These are phyloP conservation scores for Vigna unguiculata DNA, from an alignment of 306 rosid species.

Conservation along the genomic window DNA sequence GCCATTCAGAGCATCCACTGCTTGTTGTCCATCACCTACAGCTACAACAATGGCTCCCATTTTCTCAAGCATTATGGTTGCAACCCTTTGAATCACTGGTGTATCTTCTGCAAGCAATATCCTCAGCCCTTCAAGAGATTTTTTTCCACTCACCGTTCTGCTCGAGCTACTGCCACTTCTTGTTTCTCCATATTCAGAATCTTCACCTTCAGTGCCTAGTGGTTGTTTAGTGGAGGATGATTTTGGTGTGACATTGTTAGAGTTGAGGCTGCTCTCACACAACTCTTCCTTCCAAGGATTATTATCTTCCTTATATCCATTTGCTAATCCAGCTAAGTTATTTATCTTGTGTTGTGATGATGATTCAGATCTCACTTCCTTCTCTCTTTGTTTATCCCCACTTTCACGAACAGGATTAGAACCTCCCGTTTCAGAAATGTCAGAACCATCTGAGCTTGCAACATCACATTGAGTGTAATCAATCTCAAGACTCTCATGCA, in stretches of 20 bases:
- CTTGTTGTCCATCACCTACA: conserved; percentile 86
- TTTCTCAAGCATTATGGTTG: conserved; percentile 98
- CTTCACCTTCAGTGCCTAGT: conserved; percentile 44
- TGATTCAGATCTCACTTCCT: conserved; percentile 35
- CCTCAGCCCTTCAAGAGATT: conserved; percentile 84
- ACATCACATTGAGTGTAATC: conserved; percentile 77
- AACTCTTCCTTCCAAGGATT: conserved; percentile 48
- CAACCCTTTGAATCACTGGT: conserved; percentile 92
- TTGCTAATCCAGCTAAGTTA: conserved; percentile 62
- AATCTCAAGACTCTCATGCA: conserved; percentile 79
- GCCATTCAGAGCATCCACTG: conserved; percentile 81
- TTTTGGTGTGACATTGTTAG: conserved; percentile 39
- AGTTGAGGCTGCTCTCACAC: conserved; percentile 43
- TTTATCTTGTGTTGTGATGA: conserved; percentile 53
- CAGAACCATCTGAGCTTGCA: conserved; percentile 87
- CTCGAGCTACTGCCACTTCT: conserved; percentile 44
- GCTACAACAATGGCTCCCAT: conserved; percentile 91
- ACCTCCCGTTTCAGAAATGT: conserved; percentile 56
- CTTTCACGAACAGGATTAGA: conserved; percentile 44
- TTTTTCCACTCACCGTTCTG: conserved; percentile 53
- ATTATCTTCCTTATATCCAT: conserved; percentile 49
- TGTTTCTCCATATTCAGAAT: conserved; percentile 45
- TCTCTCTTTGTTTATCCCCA: conserved; percentile 56
- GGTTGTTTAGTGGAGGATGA: conserved; percentile 27
- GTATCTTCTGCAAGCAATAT: conserved; percentile 95